These are phyloP conservation scores for Geoglossum cookeanum DNA, from an alignment of 2,329 filamentous ascomycete species.

Conservation along the genomic window DNA sequence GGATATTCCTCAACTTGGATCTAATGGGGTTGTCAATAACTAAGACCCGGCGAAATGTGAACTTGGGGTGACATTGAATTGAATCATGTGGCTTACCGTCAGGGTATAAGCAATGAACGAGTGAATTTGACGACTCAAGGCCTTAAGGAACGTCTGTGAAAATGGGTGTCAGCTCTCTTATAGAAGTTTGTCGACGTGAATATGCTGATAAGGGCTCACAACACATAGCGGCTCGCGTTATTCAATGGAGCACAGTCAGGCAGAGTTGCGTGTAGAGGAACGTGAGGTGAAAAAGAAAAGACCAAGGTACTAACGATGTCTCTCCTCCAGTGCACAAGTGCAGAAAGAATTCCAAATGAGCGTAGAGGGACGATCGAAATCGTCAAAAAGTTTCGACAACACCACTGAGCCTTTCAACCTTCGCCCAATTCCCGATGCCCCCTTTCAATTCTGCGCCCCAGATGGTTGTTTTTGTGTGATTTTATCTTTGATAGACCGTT, in stretches of 20 bases:
- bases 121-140: slow-evolving; percentile 2
- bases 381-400: neutral
- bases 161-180: neutral
- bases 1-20: neutral
- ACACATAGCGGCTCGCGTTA: neutral
- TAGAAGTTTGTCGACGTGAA: neutral
- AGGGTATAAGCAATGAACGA: slow-evolving; percentile 3
- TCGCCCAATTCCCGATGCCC: neutral
- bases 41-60: neutral
- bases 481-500: neutral
- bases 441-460: neutral
- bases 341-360: slow-evolving; percentile 1
- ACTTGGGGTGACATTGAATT: neutral
- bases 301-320: neutral
- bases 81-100: neutral
- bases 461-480: neutral
- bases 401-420: neutral
- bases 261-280: neutral
- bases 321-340: neutral
- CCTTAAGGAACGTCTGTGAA: neutral
- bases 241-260: neutral
- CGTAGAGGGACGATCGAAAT: slow-evolving; percentile 1
- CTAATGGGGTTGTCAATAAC: neutral
- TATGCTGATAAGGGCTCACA: neutral
- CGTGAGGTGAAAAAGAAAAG: neutral